Conservation (phyloP, 176 grass and related monocot species). For the Thinopyrum elongatum region DNA sequence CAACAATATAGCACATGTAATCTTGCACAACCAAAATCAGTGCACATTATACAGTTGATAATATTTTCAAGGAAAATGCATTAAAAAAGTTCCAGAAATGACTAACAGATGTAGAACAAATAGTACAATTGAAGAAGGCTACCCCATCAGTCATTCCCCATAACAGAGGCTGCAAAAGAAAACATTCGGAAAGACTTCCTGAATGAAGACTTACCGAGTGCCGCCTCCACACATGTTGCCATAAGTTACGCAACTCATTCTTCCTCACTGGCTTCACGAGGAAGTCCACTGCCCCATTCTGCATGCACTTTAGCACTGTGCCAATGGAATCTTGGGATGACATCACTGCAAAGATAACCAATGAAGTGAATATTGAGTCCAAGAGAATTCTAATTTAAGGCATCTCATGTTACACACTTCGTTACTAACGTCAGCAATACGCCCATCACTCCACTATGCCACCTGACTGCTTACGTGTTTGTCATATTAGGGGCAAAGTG, state of each 20-base stretch:
- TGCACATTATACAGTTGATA: not conserved
- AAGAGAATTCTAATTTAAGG: not conserved
- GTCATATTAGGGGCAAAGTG: not conserved
- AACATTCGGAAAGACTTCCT: not conserved
- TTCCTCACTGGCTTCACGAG: constrained; percentile 91
- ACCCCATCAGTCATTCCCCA: not conserved
- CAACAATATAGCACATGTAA: not conserved
- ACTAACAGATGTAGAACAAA: not conserved
- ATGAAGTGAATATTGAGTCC: not conserved
- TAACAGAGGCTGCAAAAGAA: not conserved
- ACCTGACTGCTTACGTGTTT: constrained; percentile 2
- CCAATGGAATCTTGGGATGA: constrained; percentile 94
- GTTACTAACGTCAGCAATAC: not conserved
- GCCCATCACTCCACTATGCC: not conserved
- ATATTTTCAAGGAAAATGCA: not conserved
- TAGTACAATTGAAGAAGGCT: not conserved
- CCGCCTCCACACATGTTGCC: constrained; percentile 99
- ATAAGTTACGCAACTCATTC: constrained; percentile 93
- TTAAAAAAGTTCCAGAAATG: too few species aligned
- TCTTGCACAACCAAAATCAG: not conserved
- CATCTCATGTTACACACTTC: not conserved
- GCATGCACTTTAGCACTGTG: constrained; percentile 93
- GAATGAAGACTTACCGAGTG: constrained; percentile 68
- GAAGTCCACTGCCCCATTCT: constrained; percentile 91
- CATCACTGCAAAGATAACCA: constrained; percentile 73